A percentile compares a stretch with the other conserved stretches of the same genome.
phyloP scores from a whole-genome alignment of 371 early-diverging fungal species.

The Amoeboaphelidium occidentale region DNA sequence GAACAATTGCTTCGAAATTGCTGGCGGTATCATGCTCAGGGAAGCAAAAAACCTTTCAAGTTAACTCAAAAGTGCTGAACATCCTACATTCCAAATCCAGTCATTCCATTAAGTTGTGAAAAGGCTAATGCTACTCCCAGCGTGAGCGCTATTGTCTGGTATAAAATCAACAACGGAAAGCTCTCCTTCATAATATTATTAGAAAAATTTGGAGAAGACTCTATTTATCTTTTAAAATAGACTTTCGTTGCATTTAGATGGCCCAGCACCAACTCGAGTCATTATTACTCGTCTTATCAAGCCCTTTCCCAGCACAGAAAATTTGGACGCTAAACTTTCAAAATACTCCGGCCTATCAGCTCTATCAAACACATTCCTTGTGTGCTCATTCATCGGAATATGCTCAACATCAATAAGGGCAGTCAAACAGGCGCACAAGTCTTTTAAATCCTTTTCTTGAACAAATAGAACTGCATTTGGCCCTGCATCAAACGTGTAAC shows the following conservation, averaged over 20 bases:
- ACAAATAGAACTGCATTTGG: slow-evolving; percentile 95
- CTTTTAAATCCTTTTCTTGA: slow-evolving; percentile 39
- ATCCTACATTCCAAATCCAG: neutral
- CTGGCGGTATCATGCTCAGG: neutral
- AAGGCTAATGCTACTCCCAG: neutral
- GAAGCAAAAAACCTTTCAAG: neutral
- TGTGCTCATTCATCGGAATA: too few relatives aligned
- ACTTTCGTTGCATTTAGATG: neutral
- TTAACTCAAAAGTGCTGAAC: neutral
- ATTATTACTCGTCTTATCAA: neutral
- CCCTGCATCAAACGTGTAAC: slow-evolving; percentile 74
- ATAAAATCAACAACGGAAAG: neutral
- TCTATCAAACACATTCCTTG: too few relatives aligned
- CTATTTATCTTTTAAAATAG: neutral
- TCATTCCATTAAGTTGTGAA: neutral
- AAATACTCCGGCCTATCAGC: neutral
- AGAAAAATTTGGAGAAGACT: too few relatives aligned
- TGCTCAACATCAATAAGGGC: too few relatives aligned
- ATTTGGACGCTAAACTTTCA: neutral
- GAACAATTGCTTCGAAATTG: too few relatives aligned
- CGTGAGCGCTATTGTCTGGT: neutral
- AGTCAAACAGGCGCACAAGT: too few relatives aligned
- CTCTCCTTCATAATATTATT: too few relatives aligned
- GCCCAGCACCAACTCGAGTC: neutral
- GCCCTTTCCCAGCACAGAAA: neutral